Evolutionary conservation across 208 protist species (phyloP).

Genomic region (Vickermania spadyakhi): DNA sequence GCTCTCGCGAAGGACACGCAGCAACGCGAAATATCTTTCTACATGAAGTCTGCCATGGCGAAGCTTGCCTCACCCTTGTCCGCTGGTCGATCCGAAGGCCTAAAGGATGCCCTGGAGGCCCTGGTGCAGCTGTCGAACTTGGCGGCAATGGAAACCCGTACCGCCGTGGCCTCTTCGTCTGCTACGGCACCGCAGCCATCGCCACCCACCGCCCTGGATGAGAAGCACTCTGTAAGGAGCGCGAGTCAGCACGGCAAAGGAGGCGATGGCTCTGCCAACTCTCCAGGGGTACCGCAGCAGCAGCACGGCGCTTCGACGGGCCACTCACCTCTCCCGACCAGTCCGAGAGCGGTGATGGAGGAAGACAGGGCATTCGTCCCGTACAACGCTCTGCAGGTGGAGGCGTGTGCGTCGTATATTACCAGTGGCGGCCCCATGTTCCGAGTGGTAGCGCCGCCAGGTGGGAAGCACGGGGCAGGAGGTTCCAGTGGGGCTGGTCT

Average conservation of each 20-base stretch:
- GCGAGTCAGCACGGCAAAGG: neutral
- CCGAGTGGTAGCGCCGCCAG: neutral
- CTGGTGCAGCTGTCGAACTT: conserved; percentile 37
- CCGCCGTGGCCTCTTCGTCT: conserved; percentile 3
- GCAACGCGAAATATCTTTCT: conserved; percentile 39
- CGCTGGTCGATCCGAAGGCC: conserved; percentile 40
- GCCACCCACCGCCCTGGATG: neutral
- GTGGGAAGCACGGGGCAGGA: neutral
- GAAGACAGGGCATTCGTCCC: neutral
- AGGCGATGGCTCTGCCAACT: neutral
- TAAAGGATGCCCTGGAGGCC: conserved; percentile 38
- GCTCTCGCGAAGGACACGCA: conserved; percentile 33
- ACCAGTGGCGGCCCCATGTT: neutral
- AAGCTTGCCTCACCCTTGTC: conserved; percentile 55
- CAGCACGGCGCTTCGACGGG: neutral
- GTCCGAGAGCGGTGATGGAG: neutral
- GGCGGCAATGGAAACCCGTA: conserved; percentile 39
- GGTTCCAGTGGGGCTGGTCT: neutral
- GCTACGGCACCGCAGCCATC: neutral
- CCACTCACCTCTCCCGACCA: neutral
- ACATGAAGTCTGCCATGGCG: conserved; percentile 32
- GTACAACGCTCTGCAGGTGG: conserved; percentile 1
- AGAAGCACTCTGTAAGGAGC: neutral
- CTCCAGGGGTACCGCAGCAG: neutral
- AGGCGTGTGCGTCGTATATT: neutral